Evolutionary conservation across 1,139 yeast genomes (phyloP).

Genomic region (Yamadazyma atmosphaerica): DNA sequence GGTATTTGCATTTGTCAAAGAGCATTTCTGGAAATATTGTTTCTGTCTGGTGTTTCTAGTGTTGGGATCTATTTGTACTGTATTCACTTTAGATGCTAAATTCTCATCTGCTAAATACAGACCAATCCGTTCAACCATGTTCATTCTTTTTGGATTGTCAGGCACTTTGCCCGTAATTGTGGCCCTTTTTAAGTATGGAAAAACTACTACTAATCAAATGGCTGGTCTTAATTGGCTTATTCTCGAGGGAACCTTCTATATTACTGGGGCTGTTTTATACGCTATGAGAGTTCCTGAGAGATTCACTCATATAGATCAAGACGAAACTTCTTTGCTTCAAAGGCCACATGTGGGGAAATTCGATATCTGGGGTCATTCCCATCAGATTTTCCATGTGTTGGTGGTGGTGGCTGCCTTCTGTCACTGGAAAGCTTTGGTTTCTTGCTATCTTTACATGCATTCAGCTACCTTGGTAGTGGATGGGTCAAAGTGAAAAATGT

Average conservation of each 20-base stretch:
- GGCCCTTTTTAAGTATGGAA: slow-evolving; percentile 42
- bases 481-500: neutral
- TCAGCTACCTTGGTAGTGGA: slow-evolving; percentile 10
- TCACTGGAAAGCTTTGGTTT: slow-evolving; percentile 68
- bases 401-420: slow-evolving; percentile 81
- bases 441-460: slow-evolving; percentile 57
- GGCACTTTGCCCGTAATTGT: slow-evolving; percentile 69
- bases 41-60: slow-evolving; percentile 51
- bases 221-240: slow-evolving; percentile 62
- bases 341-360: slow-evolving; percentile 36
- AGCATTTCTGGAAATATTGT: slow-evolving; percentile 33
- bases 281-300: slow-evolving; percentile 82
- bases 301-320: slow-evolving; percentile 54
- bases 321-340: slow-evolving; percentile 16
- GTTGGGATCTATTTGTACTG: slow-evolving; percentile 64
- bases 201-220: slow-evolving; percentile 45
- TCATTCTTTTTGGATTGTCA: slow-evolving; percentile 77
- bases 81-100: slow-evolving; percentile 61
- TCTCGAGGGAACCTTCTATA: slow-evolving; percentile 71
- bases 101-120: slow-evolving; percentile 74
- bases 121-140: slow-evolving; percentile 74
- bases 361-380: slow-evolving; percentile 81
- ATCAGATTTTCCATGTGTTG: slow-evolving; percentile 81
- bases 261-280: slow-evolving; percentile 75
- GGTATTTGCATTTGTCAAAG: slow-evolving; percentile 64